These are phyloP conservation scores for Lomentospora prolificans DNA, from an alignment of 2,329 filamentous ascomycete species.

Conservation along the genomic window DNA sequence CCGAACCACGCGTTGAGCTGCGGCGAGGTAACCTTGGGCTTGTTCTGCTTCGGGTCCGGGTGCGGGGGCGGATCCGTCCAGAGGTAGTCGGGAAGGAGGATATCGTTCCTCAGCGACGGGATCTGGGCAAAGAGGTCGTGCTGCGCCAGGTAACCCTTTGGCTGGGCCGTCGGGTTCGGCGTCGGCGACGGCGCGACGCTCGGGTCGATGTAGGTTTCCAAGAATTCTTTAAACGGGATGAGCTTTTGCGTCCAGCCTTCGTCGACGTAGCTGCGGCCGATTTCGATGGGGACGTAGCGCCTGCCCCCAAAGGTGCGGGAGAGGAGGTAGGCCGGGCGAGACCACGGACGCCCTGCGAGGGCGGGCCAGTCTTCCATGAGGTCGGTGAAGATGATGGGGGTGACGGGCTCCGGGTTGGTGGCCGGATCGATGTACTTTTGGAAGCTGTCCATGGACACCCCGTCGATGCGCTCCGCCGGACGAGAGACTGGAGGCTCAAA, in stretches of 20 bases:
- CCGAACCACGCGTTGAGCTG: slow-evolving; percentile 90
- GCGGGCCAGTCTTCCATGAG: slow-evolving; percentile 69
- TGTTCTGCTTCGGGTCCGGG: slow-evolving; percentile 22
- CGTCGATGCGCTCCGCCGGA: slow-evolving; percentile 30
- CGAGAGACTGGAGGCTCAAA: slow-evolving; percentile 31
- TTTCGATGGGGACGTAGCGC: slow-evolving; percentile 75
- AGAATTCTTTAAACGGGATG: slow-evolving; percentile 63
- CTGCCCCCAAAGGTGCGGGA: slow-evolving; percentile 64
- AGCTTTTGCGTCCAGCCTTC: slow-evolving; percentile 75
- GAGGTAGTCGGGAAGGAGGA: slow-evolving; percentile 75
- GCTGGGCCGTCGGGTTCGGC: too few species aligned
- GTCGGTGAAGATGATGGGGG: slow-evolving; percentile 61
- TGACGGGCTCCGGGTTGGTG: slow-evolving; percentile 27
- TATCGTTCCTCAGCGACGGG: slow-evolving; percentile 64
- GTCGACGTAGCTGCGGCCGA: slow-evolving; percentile 82
- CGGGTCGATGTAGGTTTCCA: slow-evolving; percentile 47
- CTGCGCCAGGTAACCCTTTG: slow-evolving; percentile 77
- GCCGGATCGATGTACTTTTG: slow-evolving; percentile 43
- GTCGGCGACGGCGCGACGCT: neutral
- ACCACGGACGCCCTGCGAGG: slow-evolving; percentile 58
- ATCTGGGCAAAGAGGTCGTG: slow-evolving; percentile 82
- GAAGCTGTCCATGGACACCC: slow-evolving; percentile 48
- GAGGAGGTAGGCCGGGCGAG: slow-evolving; percentile 62
- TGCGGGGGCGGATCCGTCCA: slow-evolving; percentile 58
- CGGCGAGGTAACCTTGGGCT: slow-evolving; percentile 44